phyloP scores from a whole-genome alignment of 345 rosid species.

The Syzygium jambos region DNA sequence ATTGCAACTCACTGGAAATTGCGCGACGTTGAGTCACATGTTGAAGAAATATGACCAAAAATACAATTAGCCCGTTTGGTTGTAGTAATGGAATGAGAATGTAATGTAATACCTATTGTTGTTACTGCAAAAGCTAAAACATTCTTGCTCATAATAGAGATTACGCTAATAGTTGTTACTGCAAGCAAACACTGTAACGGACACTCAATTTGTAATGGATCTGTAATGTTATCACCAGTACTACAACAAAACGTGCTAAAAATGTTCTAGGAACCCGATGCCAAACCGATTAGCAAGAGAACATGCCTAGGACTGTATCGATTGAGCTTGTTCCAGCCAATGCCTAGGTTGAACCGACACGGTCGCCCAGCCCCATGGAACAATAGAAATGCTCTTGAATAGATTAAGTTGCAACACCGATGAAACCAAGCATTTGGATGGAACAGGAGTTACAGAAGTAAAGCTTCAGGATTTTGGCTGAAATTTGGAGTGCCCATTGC shows the following conservation, averaged over 20 bases:
- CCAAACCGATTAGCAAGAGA: neutral
- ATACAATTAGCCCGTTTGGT: too few species aligned
- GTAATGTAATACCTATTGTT: too few species aligned
- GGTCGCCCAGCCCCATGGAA: neutral
- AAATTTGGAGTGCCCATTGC: neutral
- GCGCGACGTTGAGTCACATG: too few species aligned
- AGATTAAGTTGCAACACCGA: neutral
- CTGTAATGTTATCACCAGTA: too few species aligned
- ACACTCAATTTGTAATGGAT: neutral
- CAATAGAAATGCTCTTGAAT: neutral
- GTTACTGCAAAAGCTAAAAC: neutral
- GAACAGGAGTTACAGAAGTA: neutral
- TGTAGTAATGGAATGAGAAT: too few species aligned
- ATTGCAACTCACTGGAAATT: too few species aligned
- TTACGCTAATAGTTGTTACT: neutral
- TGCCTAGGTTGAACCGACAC: neutral
- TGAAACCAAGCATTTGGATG: neutral
- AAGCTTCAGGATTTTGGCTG: neutral
- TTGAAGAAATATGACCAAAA: too few species aligned
- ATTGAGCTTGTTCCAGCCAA: neutral
- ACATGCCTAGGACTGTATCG: neutral
- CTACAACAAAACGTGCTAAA: neutral
- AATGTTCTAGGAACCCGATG: neutral
- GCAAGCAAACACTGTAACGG: neutral
- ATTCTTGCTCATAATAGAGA: neutral